Percentiles rank a stretch among this genome's conserved stretches.
These are phyloP conservation scores for Hypoxylon rubiginosum DNA, from an alignment of 2,329 filamentous ascomycete species.

Conservation along the genomic window DNA sequence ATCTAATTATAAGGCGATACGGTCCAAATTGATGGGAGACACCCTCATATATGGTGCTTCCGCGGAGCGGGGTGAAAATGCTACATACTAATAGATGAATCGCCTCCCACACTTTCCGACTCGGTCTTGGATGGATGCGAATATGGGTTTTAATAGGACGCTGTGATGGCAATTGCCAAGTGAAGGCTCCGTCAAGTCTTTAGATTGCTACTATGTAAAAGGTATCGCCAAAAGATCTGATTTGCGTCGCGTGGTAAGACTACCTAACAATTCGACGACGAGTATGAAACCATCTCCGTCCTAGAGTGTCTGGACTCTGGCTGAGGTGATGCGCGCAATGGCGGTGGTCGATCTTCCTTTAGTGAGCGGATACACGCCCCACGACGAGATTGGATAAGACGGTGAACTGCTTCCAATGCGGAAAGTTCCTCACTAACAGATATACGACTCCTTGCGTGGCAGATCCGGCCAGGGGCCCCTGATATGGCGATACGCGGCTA, in stretches of 20 bases:
- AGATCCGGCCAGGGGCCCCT: conserved; percentile 1
- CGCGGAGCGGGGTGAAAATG: conserved; percentile 37
- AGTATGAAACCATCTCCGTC: conserved; percentile 25
- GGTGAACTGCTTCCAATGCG: conserved; percentile 9
- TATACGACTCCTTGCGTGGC: neutral
- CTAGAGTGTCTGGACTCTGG: conserved; percentile 9
- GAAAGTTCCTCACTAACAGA: conserved; percentile 34
- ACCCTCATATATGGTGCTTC: conserved; percentile 37
- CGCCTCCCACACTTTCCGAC: conserved; percentile 36
- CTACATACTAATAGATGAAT: conserved; percentile 42
- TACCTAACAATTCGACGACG: conserved; percentile 16
- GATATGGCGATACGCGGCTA: conserved; percentile 30
- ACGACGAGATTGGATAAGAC: conserved; percentile 26
- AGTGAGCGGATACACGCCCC: conserved; percentile 34
- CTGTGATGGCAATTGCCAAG: conserved; percentile 3
- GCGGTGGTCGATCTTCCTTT: conserved; percentile 24
- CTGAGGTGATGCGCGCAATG: conserved; percentile 25
- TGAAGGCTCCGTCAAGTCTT: conserved; percentile 9
- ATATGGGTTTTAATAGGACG: conserved; percentile 18
- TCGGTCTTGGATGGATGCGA: conserved; percentile 31
- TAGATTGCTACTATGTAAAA: conserved; percentile 25
- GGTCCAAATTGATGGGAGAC: conserved; percentile 36
- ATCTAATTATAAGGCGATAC: conserved; percentile 31
- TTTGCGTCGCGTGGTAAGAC: conserved; percentile 30
- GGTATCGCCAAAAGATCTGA: conserved; percentile 18